Base-by-base conservation (phyloP, 2,329 filamentous ascomycete genomes). In the Macrophomina pseudophaseolina region DNA sequence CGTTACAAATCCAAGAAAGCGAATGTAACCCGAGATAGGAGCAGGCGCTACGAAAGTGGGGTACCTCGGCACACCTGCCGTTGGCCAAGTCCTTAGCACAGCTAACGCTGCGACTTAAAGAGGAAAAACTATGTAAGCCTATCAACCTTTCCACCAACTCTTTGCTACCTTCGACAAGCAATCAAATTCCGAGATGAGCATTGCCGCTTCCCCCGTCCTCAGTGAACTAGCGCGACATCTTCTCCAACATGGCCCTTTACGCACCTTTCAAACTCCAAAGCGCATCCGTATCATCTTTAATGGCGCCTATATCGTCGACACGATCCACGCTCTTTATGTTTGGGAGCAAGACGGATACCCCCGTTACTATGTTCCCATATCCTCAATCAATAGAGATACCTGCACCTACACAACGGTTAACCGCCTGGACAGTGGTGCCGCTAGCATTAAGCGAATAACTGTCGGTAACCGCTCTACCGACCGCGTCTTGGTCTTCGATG, bases 261-360 rank as follows among this genome's bases (percentile, higher is more conserved):
- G 59, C 48, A 67, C 65, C 12, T 59, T 84, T 4, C 32, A 48
- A 11, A 58, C 49, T 18, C 14, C 58, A 49, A 53, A 56, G 12
- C 75, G 76, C 16, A 71, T 79, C 7, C 72, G 77, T 51, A 75
- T 72, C 7, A 67, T 76, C 1, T 72, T 78, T 33, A 73, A 74
- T n/a, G 74, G 74, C 8, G 71, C 70, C 68, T 77, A 73, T 52
- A 72, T 71, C 3, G 74, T 77, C 52, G 77, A 79, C 51, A 78
- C 77, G 0, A 71, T 68, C 9, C 65, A 71, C 4, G 78, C 75
- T 7, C 70, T 70, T 5, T 71, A 77, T 58, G 77, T 80, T 9
- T 80, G 78, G 78, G 77, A 80, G 65, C 72, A 78, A 62, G 67
- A 72, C 0, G 72, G 75, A 51, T 79, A 75, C 49, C 77, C 76